Evolutionary conservation across 768 basidiomycete genomes (phyloP).

Genomic region (Psilocybe azurescens): DNA sequence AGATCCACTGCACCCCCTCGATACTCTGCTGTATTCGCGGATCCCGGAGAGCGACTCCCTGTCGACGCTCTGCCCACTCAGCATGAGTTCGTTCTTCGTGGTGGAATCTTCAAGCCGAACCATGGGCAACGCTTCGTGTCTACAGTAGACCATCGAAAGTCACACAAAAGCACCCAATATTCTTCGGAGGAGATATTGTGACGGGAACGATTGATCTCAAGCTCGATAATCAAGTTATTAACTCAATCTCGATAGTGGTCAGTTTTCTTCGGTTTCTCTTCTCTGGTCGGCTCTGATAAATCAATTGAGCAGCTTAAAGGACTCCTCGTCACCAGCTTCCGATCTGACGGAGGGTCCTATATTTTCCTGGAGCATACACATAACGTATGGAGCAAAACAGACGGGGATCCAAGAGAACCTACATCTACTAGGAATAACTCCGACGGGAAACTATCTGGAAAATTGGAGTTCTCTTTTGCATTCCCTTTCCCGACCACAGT

Average conservation of each 20-base stretch:
- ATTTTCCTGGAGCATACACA: conserved; percentile 16
- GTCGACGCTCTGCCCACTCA: conserved; percentile 1
- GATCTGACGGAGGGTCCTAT: conserved; percentile 9
- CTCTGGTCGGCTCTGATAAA: background rate
- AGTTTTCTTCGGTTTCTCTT: conserved; percentile 21
- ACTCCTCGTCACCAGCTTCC: conserved; percentile 13
- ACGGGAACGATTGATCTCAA: conserved; percentile 21
- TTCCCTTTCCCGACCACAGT: conserved; percentile 21
- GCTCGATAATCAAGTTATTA: conserved; percentile 20
- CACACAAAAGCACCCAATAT: conserved; percentile 18
- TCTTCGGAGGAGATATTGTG: conserved; percentile 26
- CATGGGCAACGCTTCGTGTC: conserved; percentile 24
- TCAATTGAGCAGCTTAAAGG: conserved; percentile 14
- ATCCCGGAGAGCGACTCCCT: conserved; percentile 9
- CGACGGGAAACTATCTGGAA: conserved; percentile 14
- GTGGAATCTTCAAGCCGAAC: conserved; percentile 10
- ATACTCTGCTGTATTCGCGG: conserved; percentile 16
- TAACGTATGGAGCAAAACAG: conserved; percentile 7
- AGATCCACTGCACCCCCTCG: conserved; percentile 8
- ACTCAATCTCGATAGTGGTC: conserved; percentile 46
- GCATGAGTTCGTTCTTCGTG: conserved; percentile 13
- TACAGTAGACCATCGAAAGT: conserved; percentile 18
- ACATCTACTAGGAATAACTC: background rate
- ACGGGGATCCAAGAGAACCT: conserved; percentile 1
- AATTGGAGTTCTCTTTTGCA: conserved; percentile 16